Conservation (phyloP, 495 filamentous ascomycete genomes). For the Hypoxylon subgilvum region DNA sequence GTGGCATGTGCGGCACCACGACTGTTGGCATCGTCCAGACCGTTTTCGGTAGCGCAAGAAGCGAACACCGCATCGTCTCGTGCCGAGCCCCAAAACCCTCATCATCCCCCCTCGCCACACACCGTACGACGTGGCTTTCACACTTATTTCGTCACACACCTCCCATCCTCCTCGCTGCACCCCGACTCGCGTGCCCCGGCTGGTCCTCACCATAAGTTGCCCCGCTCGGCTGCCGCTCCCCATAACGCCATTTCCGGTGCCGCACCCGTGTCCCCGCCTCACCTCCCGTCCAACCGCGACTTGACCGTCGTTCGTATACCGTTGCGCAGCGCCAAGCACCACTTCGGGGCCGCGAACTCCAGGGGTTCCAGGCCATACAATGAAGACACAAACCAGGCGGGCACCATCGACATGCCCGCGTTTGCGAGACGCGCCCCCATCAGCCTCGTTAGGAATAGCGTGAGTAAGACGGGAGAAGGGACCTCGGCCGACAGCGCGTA, state of each 20-base stretch:
- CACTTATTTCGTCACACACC: conserved; percentile 95
- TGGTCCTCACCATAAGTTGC: conserved; percentile 80
- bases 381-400: conserved; percentile 94
- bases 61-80: conserved; percentile 15
- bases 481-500: conserved; percentile 73
- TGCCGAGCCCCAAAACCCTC: conserved; percentile 14
- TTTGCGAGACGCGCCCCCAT: conserved; percentile 84
- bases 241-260: conserved; percentile 64
- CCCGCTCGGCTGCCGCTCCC: conserved; percentile 80
- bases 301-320: conserved; percentile 98
- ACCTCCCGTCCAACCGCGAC: conserved; percentile 67
- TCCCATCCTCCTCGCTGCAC: conserved; percentile 90
- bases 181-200: conserved; percentile 72
- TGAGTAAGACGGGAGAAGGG: conserved; percentile 55
- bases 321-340: conserved; percentile 89
- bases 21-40: conserved; percentile 8
- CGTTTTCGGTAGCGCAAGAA: conserved; percentile 9
- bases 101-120: conserved; percentile 14
- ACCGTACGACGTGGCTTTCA: conserved; percentile 70
- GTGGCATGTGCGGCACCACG: conserved; percentile 22
- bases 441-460: conserved; percentile 61
- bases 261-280: conserved; percentile 60
- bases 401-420: conserved; percentile 87
- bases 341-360: conserved; percentile 81
- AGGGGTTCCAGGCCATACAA: conserved; percentile 85